phyloP scores from a whole-genome alignment of 2,329 filamentous ascomycete genomes.

The Laburnicola sp. region DNA sequence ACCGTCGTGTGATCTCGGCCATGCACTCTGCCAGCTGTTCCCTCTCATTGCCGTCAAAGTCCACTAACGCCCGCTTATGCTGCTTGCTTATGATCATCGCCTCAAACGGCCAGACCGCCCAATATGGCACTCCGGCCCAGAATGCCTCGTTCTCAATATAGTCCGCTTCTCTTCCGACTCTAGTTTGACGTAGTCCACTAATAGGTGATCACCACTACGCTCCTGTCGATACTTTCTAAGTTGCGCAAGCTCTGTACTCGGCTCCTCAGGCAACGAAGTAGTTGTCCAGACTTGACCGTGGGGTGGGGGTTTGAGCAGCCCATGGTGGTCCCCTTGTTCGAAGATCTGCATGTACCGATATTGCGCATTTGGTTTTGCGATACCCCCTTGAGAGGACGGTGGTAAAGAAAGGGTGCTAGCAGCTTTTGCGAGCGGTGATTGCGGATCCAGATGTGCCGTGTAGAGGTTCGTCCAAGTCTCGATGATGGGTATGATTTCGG shows the following conservation, averaged over 20 bases:
- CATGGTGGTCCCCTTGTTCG: slow-evolving; percentile 97
- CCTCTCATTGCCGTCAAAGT: slow-evolving; percentile 73
- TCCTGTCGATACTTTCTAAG: slow-evolving; percentile 76
- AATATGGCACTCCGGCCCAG: slow-evolving; percentile 91
- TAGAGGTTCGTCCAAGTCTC: slow-evolving; percentile 93
- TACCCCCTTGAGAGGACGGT: slow-evolving; percentile 50
- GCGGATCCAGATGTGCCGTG: slow-evolving; percentile 73
- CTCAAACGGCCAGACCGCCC: slow-evolving; percentile 97
- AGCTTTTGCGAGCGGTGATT: slow-evolving; percentile 63
- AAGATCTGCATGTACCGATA: slow-evolving; percentile 99
- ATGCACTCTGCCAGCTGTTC: slow-evolving; percentile 78
- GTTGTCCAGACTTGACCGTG: slow-evolving; percentile 98
- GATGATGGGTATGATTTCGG: slow-evolving; percentile 79
- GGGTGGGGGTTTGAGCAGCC: slow-evolving; percentile 96
- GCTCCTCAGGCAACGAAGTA: slow-evolving; percentile 87
- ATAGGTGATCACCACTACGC: slow-evolving; percentile 72
- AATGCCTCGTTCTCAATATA: slow-evolving; percentile 85
- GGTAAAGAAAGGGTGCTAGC: slow-evolving; percentile 52
- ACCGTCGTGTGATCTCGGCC: slow-evolving; percentile 83
- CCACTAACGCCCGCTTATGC: slow-evolving; percentile 82
- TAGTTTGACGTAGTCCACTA: slow-evolving; percentile 83
- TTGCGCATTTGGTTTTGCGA: slow-evolving; percentile 66
- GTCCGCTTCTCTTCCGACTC: slow-evolving; percentile 80
- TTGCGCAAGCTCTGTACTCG: slow-evolving; percentile 74
- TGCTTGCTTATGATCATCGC: slow-evolving; percentile 83